Base-by-base conservation (phyloP, 2,329 filamentous ascomycete species). In the Plectosphaerella plurivora region DNA sequence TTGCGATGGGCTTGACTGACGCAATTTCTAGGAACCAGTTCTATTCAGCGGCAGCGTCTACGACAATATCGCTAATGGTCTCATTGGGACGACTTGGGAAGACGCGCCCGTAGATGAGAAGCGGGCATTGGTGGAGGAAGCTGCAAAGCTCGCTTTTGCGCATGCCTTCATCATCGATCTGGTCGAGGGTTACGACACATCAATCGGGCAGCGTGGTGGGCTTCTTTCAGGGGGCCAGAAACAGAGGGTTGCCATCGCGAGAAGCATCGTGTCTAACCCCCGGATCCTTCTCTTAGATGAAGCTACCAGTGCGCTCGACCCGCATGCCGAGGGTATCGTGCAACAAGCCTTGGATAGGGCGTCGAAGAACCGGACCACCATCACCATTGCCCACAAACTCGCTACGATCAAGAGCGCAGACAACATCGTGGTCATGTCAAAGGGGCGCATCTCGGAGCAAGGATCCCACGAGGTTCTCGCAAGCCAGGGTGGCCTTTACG, bases 151-250 rank as follows among this genome's bases (percentile, higher is more conserved):
- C 12, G 22, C 50, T 5, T 51, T 51, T 44, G 50, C 50, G 18
- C 50, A 51, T 22, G 35, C 42, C 44, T 51, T 51, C 35, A 77
- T 83, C 45, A 35, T 33, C 8, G 46, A 58, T 1, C 22, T 59
- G 2, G 45, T 42, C 14, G 15, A 64, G 42, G 80, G 79, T 3
- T 88, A 87, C 58, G 72, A 81, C 3, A 86, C 84, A 0, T 68
- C 75, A 6, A 83, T 88, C 2, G 86, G 86, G 2, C 83, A 88
- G 59, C 75, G 78, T 14, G 86, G 87, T 9, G 80, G 82, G 50
- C 82, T 83, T 59, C 68, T 88, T 1, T 86, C 81, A 16, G 86
- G 86, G n/a, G 86, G 86, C 1, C 82, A 86, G 60, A 75, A 79
- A 49, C 83, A 86, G 60, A 72, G 82, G 5, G 71, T 86, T 50